phyloP scores from a whole-genome alignment of 2,329 filamentous ascomycete species.

The Aspergillus sp. region DNA sequence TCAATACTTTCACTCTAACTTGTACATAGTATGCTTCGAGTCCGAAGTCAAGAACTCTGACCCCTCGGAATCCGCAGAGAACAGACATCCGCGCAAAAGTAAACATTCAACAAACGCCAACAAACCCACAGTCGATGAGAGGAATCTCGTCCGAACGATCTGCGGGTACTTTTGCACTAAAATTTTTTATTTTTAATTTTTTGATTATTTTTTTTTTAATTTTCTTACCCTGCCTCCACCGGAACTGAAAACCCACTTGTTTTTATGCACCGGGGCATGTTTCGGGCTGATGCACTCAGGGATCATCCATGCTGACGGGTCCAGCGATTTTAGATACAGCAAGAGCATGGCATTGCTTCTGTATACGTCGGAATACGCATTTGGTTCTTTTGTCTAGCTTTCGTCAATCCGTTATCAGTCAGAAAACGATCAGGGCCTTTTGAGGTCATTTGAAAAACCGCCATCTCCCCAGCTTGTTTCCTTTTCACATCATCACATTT shows the following conservation, averaged over 20 bases:
- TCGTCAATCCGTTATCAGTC: conserved; percentile 3
- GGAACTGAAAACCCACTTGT: conserved; percentile 1
- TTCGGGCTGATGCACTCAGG: conserved; percentile 18
- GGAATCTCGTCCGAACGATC: too few relatives aligned
- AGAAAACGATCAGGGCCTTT: not conserved
- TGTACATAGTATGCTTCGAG: too few relatives aligned
- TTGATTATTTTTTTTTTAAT: too few relatives aligned
- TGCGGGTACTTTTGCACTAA: too few relatives aligned
- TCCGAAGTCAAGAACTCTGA: too few relatives aligned
- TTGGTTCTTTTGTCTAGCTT: conserved; percentile 3
- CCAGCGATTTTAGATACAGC: not conserved
- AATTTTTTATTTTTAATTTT: too few relatives aligned
- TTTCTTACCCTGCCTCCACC: not conserved
- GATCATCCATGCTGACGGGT: conserved; percentile 19
- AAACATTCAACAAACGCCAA: too few relatives aligned
- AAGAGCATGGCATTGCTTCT: too few relatives aligned
- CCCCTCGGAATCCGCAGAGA: too few relatives aligned
- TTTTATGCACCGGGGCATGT: conserved; percentile 12
- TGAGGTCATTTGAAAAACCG: not conserved
- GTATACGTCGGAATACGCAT: not conserved
- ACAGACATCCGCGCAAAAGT: too few relatives aligned
- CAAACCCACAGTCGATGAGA: too few relatives aligned
- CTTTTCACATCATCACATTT: not conserved
- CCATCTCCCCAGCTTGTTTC: not conserved
- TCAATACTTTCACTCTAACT: too few relatives aligned